Conservation (phyloP, 2,329 filamentous ascomycete species). For the Diplocarpon rosae region DNA sequence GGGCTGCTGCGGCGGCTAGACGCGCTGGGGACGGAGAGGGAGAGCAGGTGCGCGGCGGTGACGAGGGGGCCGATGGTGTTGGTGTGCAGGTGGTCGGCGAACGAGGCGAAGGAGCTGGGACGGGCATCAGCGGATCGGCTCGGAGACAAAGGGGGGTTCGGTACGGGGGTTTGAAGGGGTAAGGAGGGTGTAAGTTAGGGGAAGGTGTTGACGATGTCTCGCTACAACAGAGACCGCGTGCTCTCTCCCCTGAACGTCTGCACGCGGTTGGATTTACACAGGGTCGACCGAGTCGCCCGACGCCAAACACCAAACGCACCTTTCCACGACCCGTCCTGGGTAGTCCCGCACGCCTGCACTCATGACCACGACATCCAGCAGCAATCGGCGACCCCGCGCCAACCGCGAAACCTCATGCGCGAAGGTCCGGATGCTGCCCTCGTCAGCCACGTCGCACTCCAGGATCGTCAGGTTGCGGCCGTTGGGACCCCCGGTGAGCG, state of each 20-base stretch:
- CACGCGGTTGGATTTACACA: background rate
- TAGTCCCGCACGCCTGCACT: conserved; percentile 46
- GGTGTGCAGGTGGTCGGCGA: conserved; percentile 43
- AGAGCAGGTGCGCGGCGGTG: conserved; percentile 40
- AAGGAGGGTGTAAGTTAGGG: too few species aligned
- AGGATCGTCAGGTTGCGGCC: conserved; percentile 16
- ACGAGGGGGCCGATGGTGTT: conserved; percentile 50
- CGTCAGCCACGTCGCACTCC: conserved; percentile 41
- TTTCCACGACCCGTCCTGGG: conserved; percentile 31
- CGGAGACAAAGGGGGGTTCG: too few species aligned
- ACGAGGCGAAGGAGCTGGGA: conserved; percentile 38
- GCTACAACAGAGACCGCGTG: too few species aligned
- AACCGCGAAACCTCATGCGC: conserved; percentile 11
- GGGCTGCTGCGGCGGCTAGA: too few species aligned
- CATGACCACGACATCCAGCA: conserved; percentile 39
- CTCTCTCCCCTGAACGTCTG: background rate
- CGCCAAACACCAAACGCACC: conserved; percentile 30
- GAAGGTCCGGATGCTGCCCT: conserved; percentile 35
- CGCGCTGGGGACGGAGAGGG: conserved; percentile 15
- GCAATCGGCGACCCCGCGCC: conserved; percentile 5
- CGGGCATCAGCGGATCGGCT: background rate
- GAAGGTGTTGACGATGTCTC: too few species aligned
- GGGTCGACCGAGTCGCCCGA: too few species aligned
- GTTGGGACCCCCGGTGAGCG: conserved; percentile 32
- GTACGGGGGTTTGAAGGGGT: too few species aligned